Conservation (phyloP, 2,329 filamentous ascomycete species). For the Bertia moriformis region DNA sequence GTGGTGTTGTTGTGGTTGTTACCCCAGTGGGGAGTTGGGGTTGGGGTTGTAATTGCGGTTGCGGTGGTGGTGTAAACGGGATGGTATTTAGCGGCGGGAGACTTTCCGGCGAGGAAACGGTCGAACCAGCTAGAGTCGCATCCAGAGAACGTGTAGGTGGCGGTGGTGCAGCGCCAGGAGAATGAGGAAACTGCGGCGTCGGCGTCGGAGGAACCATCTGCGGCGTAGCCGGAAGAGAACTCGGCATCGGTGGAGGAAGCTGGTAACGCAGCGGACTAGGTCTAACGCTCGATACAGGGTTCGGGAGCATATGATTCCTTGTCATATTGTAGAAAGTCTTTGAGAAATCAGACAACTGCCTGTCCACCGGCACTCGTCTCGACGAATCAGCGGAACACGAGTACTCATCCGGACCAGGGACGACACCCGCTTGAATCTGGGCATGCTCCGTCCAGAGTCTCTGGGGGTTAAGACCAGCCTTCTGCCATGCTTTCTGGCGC, state of each 20-base stretch:
- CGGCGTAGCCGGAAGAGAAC: neutral
- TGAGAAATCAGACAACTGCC: constrained; percentile 14
- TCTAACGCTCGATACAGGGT: neutral
- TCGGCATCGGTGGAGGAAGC: neutral
- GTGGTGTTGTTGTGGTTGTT: neutral
- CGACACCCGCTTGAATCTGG: constrained; percentile 20
- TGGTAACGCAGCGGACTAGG: neutral
- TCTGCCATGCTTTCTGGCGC: constrained; percentile 29
- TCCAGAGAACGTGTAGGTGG: neutral
- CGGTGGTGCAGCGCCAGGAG: neutral
- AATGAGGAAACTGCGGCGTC: neutral
- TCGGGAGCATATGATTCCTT: constrained; percentile 12
- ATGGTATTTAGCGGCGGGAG: constrained; percentile 9
- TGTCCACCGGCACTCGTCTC: neutral
- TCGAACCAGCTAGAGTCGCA: constrained; percentile 6
- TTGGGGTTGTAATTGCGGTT: neutral
- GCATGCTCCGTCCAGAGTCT: constrained; percentile 28
- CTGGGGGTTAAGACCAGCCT: constrained; percentile 26
- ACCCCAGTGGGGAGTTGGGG: too few relatives aligned
- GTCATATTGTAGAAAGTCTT: constrained; percentile 18
- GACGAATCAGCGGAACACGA: neutral
- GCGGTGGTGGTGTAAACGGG: constrained; percentile 5
- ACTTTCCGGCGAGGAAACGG: constrained; percentile 8
- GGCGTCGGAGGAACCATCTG: neutral
- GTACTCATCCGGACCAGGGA: constrained; percentile 5